These are phyloP conservation scores for Orobanche coerulescens DNA, from an alignment of 257 asterid genomes.

Conservation along the genomic window DNA sequence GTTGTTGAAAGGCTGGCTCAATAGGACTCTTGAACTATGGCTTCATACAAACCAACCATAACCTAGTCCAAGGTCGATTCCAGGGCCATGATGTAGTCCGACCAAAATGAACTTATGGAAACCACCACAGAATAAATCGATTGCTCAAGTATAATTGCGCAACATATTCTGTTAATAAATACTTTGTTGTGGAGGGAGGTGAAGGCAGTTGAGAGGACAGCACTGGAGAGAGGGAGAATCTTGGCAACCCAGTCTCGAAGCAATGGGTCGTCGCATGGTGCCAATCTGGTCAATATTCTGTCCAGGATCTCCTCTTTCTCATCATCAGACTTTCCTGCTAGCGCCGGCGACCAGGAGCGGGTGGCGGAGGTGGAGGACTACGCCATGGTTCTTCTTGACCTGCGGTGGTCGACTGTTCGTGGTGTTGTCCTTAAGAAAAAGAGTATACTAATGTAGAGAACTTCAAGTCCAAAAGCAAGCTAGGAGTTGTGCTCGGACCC, in stretches of 20 bases:
- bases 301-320: conserved; percentile 80
- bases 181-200: conserved; percentile 76
- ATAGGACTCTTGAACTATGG: neutral
- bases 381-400: conserved; percentile 33
- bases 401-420: conserved; percentile 8
- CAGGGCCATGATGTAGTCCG: conserved; percentile 4
- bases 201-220: conserved; percentile 63
- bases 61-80: neutral
- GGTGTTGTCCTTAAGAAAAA: no score
- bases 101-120: conserved; percentile 8
- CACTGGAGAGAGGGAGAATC: conserved; percentile 82
- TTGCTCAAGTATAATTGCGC: neutral
- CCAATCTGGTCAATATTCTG: conserved; percentile 85
- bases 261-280: conserved; percentile 82
- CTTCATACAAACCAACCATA: neutral
- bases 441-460: no score
- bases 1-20: conserved; percentile 1
- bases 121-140: neutral
- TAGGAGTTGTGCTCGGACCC: no score
- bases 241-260: conserved; percentile 81
- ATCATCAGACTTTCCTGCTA: conserved; percentile 60
- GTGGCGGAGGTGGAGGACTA: conserved; percentile 39
- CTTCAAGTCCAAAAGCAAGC: no score
- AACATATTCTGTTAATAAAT: neutral
- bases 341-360: conserved; percentile 44